Conservation (phyloP, 805 yeast genomes). For the Ogataea glucozyma region DNA sequence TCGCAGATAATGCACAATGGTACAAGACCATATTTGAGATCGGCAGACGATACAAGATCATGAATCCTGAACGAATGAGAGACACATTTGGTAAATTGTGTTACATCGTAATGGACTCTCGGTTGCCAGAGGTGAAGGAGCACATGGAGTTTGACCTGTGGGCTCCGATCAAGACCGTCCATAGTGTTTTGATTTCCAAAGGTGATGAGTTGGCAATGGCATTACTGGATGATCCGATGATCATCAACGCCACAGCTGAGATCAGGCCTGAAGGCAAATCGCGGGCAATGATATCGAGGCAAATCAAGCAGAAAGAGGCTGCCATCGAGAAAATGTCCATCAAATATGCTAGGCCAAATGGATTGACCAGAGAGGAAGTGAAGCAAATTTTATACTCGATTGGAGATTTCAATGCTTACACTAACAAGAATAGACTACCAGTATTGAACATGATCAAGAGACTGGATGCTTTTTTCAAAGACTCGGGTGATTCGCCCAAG, state of each 20-base stretch:
- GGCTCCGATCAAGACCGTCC: slow-evolving; percentile 68
- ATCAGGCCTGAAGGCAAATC: slow-evolving; percentile 60
- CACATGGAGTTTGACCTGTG: slow-evolving; percentile 76
- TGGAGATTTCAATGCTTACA: slow-evolving; percentile 76
- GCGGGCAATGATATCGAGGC: slow-evolving; percentile 53
- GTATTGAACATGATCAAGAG: slow-evolving; percentile 61
- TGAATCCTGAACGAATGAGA: slow-evolving; percentile 83
- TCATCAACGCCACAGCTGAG: slow-evolving; percentile 67
- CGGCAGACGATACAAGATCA: slow-evolving; percentile 77
- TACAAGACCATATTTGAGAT: slow-evolving; percentile 70
- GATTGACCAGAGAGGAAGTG: slow-evolving; percentile 58
- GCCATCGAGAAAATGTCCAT: slow-evolving; percentile 62
- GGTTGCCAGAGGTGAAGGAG: slow-evolving; percentile 66
- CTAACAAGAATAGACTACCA: slow-evolving; percentile 68
- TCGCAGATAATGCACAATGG: slow-evolving; percentile 71
- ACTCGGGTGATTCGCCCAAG: slow-evolving; percentile 28
- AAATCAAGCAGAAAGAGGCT: slow-evolving; percentile 65
- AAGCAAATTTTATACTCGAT: slow-evolving; percentile 73
- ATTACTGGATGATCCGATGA: slow-evolving; percentile 57
- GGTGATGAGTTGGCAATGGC: slow-evolving; percentile 38
- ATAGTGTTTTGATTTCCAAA: slow-evolving; percentile 44
- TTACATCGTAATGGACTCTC: slow-evolving; percentile 84
- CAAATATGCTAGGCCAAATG: slow-evolving; percentile 44
- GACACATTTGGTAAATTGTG: slow-evolving; percentile 77
- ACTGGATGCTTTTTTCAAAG: slow-evolving; percentile 47